Evolutionary conservation across 2,329 filamentous ascomycete species (phyloP).

Genomic region (Aspergillus latus): DNA sequence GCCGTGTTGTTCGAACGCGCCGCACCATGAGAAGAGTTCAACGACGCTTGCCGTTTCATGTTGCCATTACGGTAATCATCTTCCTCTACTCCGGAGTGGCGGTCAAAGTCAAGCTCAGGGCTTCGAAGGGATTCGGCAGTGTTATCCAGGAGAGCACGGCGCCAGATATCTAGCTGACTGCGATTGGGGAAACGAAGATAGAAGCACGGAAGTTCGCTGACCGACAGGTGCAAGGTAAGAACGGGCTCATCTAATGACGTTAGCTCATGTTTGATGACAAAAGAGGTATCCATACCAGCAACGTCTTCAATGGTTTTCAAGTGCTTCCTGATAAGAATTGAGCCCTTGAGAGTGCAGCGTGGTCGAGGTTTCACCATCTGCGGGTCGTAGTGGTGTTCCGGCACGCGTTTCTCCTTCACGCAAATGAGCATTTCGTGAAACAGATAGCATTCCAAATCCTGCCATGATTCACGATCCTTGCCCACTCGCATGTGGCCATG

Average conservation of each 20-base stretch:
- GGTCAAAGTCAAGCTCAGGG: constrained; percentile 76
- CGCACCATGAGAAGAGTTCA: constrained; percentile 78
- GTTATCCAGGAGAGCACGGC: constrained; percentile 79
- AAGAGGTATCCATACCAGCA: constrained; percentile 37
- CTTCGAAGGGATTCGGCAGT: constrained; percentile 68
- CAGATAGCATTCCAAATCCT: constrained; percentile 94
- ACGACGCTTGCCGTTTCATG: constrained; percentile 73
- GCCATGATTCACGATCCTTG: constrained; percentile 95
- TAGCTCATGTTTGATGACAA: neutral
- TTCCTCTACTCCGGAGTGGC: constrained; percentile 75
- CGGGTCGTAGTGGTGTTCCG: constrained; percentile 62
- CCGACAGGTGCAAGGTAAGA: constrained; percentile 85
- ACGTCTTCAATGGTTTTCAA: constrained; percentile 79
- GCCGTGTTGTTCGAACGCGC: constrained; percentile 82
- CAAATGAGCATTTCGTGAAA: constrained; percentile 99
- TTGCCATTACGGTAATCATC: constrained; percentile 70
- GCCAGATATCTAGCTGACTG: constrained; percentile 81
- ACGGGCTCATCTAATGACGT: constrained; percentile 67
- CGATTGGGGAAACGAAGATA: constrained; percentile 85
- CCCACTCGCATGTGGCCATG: constrained; percentile 90
- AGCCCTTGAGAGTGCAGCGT: constrained; percentile 90
- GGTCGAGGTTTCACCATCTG: constrained; percentile 59
- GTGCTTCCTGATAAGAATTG: constrained; percentile 97
- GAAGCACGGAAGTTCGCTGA: constrained; percentile 88
- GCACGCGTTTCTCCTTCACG: constrained; percentile 90